These are phyloP conservation scores for Nymphaea thermarum DNA, from an alignment of 164 flowering plant genomes.

Conservation along the genomic window DNA sequence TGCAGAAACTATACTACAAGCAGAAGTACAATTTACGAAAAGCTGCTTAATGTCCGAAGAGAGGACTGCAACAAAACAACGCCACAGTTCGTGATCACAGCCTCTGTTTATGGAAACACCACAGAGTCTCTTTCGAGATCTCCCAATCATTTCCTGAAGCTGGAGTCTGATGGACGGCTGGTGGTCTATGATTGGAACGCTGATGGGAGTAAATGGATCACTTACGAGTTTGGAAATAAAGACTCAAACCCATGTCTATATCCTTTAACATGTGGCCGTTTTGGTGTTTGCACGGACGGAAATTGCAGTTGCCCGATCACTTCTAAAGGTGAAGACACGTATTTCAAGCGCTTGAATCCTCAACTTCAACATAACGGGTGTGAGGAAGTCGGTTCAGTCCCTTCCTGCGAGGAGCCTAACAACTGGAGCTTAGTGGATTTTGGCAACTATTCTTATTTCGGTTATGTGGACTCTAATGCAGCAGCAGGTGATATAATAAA, in stretches of 20 bases:
- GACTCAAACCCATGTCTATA: not conserved
- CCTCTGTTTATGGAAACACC: no score
- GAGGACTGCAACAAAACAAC: no score
- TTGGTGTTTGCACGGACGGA: not conserved
- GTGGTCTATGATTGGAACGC: not conserved
- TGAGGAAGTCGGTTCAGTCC: not conserved
- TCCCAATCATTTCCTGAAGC: not conserved
- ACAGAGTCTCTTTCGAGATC: no score
- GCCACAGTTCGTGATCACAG: no score
- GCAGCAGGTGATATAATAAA: not conserved
- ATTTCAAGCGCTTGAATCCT: not conserved
- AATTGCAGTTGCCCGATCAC: not conserved
- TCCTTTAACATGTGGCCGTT: not conserved
- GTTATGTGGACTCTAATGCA: not conserved
- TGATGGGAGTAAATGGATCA: not conserved
- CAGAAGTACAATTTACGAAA: not conserved
- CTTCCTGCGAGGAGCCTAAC: not conserved
- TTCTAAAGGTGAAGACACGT: not conserved
- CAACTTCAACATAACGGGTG: not conserved
- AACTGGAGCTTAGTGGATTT: not conserved
- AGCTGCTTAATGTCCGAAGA: not conserved
- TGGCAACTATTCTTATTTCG: not conserved
- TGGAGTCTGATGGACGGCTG: not conserved
- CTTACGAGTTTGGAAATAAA: not conserved
- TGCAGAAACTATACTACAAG: slow-evolving; percentile 8